A percentile compares a stretch with the other conserved stretches of the same genome.
phyloP scores from a whole-genome alignment of 1,284 basidiomycete species.

The Boletus smithii region DNA sequence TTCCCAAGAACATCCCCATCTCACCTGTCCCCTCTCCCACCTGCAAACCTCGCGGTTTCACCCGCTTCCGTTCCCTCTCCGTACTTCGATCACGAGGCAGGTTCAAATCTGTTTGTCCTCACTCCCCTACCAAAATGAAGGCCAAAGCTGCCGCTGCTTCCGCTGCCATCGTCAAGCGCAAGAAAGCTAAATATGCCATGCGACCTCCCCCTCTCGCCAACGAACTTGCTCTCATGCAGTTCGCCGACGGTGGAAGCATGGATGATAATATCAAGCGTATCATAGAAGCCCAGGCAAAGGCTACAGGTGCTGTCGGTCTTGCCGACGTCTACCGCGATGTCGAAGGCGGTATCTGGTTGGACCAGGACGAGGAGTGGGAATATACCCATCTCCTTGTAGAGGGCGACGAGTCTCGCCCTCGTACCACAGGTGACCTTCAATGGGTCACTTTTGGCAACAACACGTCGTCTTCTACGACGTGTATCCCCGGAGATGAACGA shows the following conservation, averaged over 20 bases:
- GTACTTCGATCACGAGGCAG: slow-evolving; percentile 38
- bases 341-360: slow-evolving; percentile 63
- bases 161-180: slow-evolving; percentile 40
- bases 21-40: slow-evolving; percentile 17
- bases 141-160: slow-evolving; percentile 23
- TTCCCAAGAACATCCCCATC: slow-evolving; percentile 3
- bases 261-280: slow-evolving; percentile 55
- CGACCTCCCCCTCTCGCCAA: slow-evolving; percentile 50
- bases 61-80: slow-evolving; percentile 46
- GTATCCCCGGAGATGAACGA: slow-evolving; percentile 34
- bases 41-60: slow-evolving; percentile 23
- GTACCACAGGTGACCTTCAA: slow-evolving; percentile 23
- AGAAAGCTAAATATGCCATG: slow-evolving; percentile 42
- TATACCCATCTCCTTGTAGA: slow-evolving; percentile 53
- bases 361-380: slow-evolving; percentile 66
- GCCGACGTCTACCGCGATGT: slow-evolving; percentile 55
- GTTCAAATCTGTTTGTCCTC: slow-evolving; percentile 32
- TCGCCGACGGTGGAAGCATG: slow-evolving; percentile 58
- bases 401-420: slow-evolving; percentile 20
- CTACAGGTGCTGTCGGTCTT: slow-evolving; percentile 37
- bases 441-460: slow-evolving; percentile 45
- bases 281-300: slow-evolving; percentile 52
- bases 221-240: slow-evolving; percentile 65
- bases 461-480: slow-evolving; percentile 11
- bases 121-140: slow-evolving; percentile 24